A percentile compares a stretch with the other conserved stretches of the same genome.
These are phyloP conservation scores for Triadica sebifera DNA, from an alignment of 345 rosid genomes.

Conservation along the genomic window DNA sequence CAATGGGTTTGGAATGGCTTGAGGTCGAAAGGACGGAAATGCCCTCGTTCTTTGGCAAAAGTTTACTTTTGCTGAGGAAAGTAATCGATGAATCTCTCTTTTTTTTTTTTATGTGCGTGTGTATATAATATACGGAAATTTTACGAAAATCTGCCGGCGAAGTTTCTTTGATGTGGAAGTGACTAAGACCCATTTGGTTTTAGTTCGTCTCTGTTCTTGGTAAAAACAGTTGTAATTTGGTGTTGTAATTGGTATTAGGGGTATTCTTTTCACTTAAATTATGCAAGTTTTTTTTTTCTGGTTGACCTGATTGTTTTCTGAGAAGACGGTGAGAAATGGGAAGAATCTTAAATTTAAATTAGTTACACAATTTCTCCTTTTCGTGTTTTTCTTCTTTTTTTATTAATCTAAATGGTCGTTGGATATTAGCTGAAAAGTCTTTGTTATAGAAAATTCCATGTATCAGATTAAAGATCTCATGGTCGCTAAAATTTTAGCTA, in stretches of 20 bases:
- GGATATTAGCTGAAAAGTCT: neutral
- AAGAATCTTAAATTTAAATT: neutral
- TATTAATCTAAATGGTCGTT: neutral
- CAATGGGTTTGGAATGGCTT: neutral
- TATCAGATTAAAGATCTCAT: neutral
- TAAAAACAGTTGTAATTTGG: neutral
- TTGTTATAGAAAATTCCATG: neutral
- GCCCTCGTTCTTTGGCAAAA: neutral
- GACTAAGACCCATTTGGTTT: constrained; percentile 11
- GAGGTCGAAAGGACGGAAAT: constrained; percentile 2
- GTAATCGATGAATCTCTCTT: neutral
- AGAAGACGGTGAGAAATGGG: neutral
- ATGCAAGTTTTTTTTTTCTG: neutral
- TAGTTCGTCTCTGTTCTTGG: too few species aligned
- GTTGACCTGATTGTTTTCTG: constrained; percentile 14
- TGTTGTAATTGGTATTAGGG: constrained; percentile 24
- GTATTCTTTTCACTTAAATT: neutral
- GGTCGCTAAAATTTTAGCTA: neutral
- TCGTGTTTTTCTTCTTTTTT: neutral
- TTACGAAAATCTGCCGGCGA: neutral
- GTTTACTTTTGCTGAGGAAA: too few species aligned
- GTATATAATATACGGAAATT: neutral
- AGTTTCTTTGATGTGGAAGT: constrained; percentile 11
- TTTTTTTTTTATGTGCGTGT: neutral
- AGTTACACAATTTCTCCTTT: neutral